phyloP scores from a whole-genome alignment of 305 asterid species.

The Fraxinus nigra region DNA sequence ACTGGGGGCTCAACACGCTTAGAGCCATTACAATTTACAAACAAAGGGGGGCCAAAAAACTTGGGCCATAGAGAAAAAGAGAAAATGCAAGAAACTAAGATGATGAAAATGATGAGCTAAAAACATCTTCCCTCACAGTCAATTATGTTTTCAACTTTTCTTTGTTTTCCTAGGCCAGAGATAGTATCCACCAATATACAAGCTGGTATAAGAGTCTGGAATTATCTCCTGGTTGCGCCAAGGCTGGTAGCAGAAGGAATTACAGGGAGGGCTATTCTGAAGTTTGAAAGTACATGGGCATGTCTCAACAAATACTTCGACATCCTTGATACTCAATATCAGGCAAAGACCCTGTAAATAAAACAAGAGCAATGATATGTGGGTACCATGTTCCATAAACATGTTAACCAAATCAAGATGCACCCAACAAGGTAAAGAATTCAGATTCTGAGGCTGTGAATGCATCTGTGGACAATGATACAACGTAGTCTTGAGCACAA shows the following conservation, averaged over 20 bases:
- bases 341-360: not conserved
- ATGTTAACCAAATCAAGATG: conserved; percentile 1
- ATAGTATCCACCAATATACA: not conserved
- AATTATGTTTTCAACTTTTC: not conserved
- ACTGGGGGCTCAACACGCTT: not conserved
- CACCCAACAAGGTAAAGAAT: not conserved
- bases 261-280: not conserved
- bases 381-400: not conserved
- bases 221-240: not conserved
- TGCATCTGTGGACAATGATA: not conserved
- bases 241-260: not conserved
- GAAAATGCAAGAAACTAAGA: not conserved
- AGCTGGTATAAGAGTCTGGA: not conserved
- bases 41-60: not conserved
- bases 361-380: not conserved
- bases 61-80: not conserved
- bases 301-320: not conserved
- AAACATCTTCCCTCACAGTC: not conserved
- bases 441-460: not conserved
- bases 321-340: not conserved
- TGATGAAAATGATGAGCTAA: not conserved
- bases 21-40: not conserved
- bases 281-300: not conserved
- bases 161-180: not conserved
- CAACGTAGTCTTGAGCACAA: not conserved